Base-by-base conservation (phyloP, 345 rosid species). In the Conringia planisiliqua region DNA sequence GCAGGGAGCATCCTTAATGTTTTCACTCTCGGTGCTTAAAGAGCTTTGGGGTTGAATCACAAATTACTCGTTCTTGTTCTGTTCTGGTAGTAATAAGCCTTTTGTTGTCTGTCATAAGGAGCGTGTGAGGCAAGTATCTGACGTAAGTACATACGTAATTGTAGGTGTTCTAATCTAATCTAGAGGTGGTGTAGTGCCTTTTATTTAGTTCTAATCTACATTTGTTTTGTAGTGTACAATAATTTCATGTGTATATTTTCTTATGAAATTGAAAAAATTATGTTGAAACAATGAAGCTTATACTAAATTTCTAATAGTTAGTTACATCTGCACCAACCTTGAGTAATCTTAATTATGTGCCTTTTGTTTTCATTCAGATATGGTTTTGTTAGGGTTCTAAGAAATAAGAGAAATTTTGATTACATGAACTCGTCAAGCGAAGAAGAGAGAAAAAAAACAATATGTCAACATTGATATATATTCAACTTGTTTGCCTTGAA, bases 1-100 rank as follows among this genome's bases (percentile, higher is more conserved):
- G 38, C 32, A 64, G 8, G 83, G 75, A 59, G 78, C 42, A 40
- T 26, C 47, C 0, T 26, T 86, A 30, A 3, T 68, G 3, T 78
- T 82, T 52, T 62, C 75, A 32, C 72, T 72, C 17, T 73, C 85
- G 48, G 79, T 83, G 29, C 68, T 89, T 13, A 85, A 78, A 36
- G 86, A 83, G 66, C 43, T 86, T 11, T 85, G 66, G 72, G 39
- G 74, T 6, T 83, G 73, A 81, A 11, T 22, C 26, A 55, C 27
- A 22, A 42, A 29, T 13, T 0, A 16, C 39, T n/a, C 43, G 38
- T n/a, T 51, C 10, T 9, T 30, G 39, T 6, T 30, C 14, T 56
- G 32, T 32, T 62, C 22, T 62, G 20, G 42, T 51, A 62, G 16
- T 38, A 6, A 16, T 46, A 30, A 46, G 42, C 57, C 57, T 74